Conservation (phyloP, 192 early-diverging fungal species). For the Glomus cerebriforme region DNA sequence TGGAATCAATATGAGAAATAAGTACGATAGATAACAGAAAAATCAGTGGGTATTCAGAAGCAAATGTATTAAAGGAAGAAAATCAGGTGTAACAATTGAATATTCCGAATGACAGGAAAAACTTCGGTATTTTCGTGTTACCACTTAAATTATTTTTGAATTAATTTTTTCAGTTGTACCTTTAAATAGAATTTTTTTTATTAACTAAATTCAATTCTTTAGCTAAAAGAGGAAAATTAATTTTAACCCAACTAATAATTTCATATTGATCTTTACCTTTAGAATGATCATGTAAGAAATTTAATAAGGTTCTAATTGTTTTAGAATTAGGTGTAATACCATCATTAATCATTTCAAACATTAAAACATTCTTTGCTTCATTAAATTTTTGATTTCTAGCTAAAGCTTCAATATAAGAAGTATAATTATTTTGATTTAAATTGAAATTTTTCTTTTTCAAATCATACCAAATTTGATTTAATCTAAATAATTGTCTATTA, state of each 20-base stretch:
- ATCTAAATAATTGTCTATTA: slow-evolving; percentile 13
- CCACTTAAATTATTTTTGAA: too few species aligned
- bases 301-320: slow-evolving; percentile 17
- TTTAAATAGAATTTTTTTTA: slow-evolving; percentile 24
- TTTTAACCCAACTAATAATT: slow-evolving; percentile 27
- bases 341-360: slow-evolving; percentile 4
- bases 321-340: slow-evolving; percentile 1
- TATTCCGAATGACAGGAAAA: too few species aligned
- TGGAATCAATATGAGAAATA: too few species aligned
- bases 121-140: too few species aligned
- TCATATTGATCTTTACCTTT: slow-evolving; percentile 8
- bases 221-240: slow-evolving; percentile 28
- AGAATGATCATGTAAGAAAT: slow-evolving; percentile 18
- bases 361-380: slow-evolving; percentile 23
- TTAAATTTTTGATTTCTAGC: slow-evolving; percentile 34
- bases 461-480: slow-evolving; percentile 38
- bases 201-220: slow-evolving; percentile 18
- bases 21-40: too few species aligned
- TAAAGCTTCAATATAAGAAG: slow-evolving; percentile 47
- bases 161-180: too few species aligned
- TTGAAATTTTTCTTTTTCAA: slow-evolving; percentile 34
- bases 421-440: slow-evolving; percentile 42
- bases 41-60: too few species aligned
- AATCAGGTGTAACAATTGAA: too few species aligned
- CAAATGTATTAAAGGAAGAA: too few species aligned